Percentiles rank a stretch among this genome's conserved stretches.
Conservation (phyloP, 129 eudicot genomes). For the Helichrysum umbraculigerum region DNA sequence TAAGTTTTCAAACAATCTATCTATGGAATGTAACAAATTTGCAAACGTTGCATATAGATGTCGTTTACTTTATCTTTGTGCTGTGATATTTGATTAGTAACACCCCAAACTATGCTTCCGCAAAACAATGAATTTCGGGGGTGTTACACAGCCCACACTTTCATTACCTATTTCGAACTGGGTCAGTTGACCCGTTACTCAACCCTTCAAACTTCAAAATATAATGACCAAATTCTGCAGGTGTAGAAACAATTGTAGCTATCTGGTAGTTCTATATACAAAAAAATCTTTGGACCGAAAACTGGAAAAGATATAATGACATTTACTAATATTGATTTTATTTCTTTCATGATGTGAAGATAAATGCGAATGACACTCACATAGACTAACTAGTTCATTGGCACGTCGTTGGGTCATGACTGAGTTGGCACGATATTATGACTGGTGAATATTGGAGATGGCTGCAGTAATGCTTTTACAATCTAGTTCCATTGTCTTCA, state of each 20-base stretch:
- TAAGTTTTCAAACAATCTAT: too few species aligned
- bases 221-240: not conserved
- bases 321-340: not conserved
- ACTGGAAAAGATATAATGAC: too few species aligned
- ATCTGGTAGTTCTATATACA: not conserved
- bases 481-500: constrained; percentile 97
- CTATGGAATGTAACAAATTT: too few species aligned
- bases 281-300: too few species aligned
- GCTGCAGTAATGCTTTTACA: constrained; percentile 86
- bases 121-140: too few species aligned
- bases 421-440: constrained; percentile 28
- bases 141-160: too few species aligned
- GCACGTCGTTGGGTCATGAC: not conserved
- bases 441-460: constrained; percentile 76
- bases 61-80: too few species aligned
- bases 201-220: not conserved
- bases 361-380: not conserved
- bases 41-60: too few species aligned
- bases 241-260: not conserved
- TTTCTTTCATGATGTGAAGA: constrained; percentile 11
- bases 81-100: too few species aligned
- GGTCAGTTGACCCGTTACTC: not conserved
- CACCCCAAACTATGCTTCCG: too few species aligned
- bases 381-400: constrained; percentile 7
- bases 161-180: not conserved